Evolutionary conservation across 1,139 yeast genomes (phyloP).

Genomic region (Yamadazyma taylorii): DNA sequence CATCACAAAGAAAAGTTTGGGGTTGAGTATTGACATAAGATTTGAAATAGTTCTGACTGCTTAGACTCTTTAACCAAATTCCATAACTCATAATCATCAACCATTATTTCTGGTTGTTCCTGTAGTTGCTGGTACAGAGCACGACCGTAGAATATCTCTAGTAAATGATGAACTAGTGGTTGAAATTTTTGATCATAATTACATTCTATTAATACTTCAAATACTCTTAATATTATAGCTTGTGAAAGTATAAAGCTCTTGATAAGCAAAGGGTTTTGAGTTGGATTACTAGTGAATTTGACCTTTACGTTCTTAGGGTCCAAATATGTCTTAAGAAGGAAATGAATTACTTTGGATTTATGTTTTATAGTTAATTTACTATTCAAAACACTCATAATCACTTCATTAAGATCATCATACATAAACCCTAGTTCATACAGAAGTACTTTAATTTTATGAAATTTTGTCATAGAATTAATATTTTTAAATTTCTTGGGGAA

Average conservation of each 20-base stretch:
- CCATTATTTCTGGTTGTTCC: not conserved
- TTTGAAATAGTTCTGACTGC: constrained; percentile 14
- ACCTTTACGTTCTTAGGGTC: constrained; percentile 4
- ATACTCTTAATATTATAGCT: constrained; percentile 7
- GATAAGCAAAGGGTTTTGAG: not conserved
- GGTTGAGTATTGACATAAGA: constrained; percentile 18
- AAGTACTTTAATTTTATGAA: constrained; percentile 14
- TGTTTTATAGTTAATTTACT: constrained; percentile 3
- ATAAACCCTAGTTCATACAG: constrained; percentile 15
- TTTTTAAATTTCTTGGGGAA: constrained; percentile 1
- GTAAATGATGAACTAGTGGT: constrained; percentile 10
- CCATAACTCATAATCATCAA: constrained; percentile 14
- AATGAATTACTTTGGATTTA: constrained; percentile 7
- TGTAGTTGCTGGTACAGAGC: too few relatives aligned
- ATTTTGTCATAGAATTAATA: constrained; percentile 16
- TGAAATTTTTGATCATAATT: constrained; percentile 12
- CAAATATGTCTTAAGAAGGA: constrained; percentile 5
- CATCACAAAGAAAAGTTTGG: constrained; percentile 8
- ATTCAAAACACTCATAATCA: constrained; percentile 1
- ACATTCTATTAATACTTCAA: constrained; percentile 8
- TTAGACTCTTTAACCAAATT: constrained; percentile 11
- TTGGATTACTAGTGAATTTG: constrained; percentile 4
- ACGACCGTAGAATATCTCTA: constrained; percentile 12
- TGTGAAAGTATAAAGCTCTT: constrained; percentile 4
- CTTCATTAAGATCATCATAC: constrained; percentile 14